phyloP scores from a whole-genome alignment of 2,329 filamentous ascomycete genomes.

The Knoxdaviesia proteae region DNA sequence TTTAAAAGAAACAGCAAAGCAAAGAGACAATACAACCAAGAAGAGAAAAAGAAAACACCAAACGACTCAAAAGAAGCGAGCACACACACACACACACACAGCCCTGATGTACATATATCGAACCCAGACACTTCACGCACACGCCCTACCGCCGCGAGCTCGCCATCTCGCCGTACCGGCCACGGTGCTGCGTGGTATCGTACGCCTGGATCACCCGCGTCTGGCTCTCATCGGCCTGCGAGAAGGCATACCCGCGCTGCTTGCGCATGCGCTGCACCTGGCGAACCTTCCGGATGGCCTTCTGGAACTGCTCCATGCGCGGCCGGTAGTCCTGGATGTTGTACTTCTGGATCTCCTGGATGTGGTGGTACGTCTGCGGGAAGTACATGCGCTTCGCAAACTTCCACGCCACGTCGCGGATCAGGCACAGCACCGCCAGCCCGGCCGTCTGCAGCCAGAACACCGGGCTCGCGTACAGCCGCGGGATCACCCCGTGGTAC shows the following conservation, averaged over 20 bases:
- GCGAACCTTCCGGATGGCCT: slow-evolving; percentile 92
- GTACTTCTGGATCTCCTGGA: slow-evolving; percentile 99
- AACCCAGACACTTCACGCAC: too few relatives aligned
- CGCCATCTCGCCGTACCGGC: slow-evolving; percentile 88
- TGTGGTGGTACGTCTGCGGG: slow-evolving; percentile 89
- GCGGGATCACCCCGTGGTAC: slow-evolving; percentile 65
- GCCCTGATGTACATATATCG: too few relatives aligned
- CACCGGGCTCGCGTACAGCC: slow-evolving; percentile 57
- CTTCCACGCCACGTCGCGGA: slow-evolving; percentile 90
- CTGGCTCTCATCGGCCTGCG: slow-evolving; percentile 89
- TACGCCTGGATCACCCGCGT: slow-evolving; percentile 91
- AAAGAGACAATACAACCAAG: too few relatives aligned
- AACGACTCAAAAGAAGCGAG: not conserved
- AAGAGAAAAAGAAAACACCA: not conserved
- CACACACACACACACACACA: too few relatives aligned
- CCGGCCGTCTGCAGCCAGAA: slow-evolving; percentile 86
- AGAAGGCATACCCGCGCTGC: slow-evolving; percentile 95
- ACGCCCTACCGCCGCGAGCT: slow-evolving; percentile 15
- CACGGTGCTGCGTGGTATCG: slow-evolving; percentile 82
- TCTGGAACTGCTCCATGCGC: slow-evolving; percentile 99
- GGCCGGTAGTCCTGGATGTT: slow-evolving; percentile 98
- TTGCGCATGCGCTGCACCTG: slow-evolving; percentile 99
- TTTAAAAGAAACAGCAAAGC: too few relatives aligned
- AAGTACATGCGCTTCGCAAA: slow-evolving; percentile 95
- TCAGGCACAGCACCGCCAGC: slow-evolving; percentile 60